phyloP scores from a whole-genome alignment of 257 asterid genomes.

The Solanum lycopersicoides region DNA sequence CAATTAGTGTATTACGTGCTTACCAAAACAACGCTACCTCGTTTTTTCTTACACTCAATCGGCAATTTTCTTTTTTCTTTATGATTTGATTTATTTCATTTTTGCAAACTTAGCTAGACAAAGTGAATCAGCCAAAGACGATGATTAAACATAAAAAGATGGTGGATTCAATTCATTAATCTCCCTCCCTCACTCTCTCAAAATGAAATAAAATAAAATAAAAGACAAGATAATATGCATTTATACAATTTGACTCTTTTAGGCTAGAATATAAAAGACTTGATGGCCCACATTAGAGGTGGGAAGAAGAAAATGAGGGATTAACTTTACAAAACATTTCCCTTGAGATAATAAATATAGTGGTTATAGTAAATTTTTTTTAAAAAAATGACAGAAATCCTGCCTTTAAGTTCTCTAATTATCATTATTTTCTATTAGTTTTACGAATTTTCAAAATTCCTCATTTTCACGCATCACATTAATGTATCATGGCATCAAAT shows the following conservation, averaged over 20 bases:
- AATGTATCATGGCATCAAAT: no score
- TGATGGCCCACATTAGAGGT: background rate
- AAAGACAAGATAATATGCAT: no score
- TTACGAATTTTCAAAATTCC: fast-evolving
- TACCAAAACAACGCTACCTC: background rate
- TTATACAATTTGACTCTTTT: no score
- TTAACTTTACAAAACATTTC: background rate
- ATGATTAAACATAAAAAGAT: background rate
- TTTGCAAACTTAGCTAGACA: background rate
- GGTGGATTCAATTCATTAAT: background rate
- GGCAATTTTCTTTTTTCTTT: background rate
- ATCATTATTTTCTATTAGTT: no score
- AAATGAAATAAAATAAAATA: no score
- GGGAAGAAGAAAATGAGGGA: background rate
- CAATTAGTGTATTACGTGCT: background rate
- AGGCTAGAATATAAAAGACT: background rate
- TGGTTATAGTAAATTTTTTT: no score
- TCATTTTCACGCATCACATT: no score
- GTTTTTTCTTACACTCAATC: background rate
- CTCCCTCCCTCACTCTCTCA: background rate
- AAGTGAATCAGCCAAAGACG: background rate
- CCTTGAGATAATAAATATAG: background rate
- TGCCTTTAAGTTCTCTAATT: no score
- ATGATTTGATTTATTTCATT: background rate
- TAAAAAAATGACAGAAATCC: fast-evolving